These are phyloP conservation scores for Aspergillus sojae DNA, from an alignment of 2,329 filamentous ascomycete species.

Conservation along the genomic window DNA sequence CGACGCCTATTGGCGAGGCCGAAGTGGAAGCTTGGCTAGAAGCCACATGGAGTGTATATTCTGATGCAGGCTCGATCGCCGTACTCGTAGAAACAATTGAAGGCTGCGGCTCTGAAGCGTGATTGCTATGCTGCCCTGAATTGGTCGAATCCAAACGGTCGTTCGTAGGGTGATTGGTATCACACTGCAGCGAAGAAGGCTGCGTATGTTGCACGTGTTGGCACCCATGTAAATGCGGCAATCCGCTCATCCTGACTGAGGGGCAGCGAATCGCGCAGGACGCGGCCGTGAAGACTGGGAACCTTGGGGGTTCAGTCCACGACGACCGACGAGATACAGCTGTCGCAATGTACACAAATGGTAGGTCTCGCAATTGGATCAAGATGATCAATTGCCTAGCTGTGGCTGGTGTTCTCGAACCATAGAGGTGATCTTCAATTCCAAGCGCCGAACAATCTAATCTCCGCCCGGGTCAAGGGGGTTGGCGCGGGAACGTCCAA, in stretches of 20 bases:
- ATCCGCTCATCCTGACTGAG: slow-evolving; percentile 15
- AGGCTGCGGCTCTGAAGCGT: background rate
- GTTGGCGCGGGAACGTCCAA: slow-evolving; percentile 23
- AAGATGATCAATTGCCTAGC: background rate
- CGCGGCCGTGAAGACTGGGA: slow-evolving; percentile 9
- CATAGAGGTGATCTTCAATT: slow-evolving; percentile 6
- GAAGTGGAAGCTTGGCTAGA: background rate
- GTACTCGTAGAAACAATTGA: background rate
- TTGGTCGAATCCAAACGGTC: background rate
- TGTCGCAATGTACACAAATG: background rate
- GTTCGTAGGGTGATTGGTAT: slow-evolving; percentile 16
- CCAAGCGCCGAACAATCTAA: slow-evolving; percentile 15
- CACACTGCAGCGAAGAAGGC: slow-evolving; percentile 22
- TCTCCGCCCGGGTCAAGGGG: slow-evolving; percentile 26
- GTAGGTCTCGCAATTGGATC: background rate
- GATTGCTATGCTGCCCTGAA: background rate
- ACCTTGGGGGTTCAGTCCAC: background rate
- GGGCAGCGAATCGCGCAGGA: slow-evolving; percentile 4
- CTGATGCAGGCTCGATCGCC: background rate
- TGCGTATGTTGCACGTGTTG: slow-evolving; percentile 24
- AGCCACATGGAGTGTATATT: background rate
- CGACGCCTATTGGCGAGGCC: background rate
- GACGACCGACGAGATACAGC: background rate
- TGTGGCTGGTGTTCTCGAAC: background rate
- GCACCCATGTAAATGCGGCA: slow-evolving; percentile 16